Evolutionary conservation across 129 eudicot genomes (phyloP).

Genomic region (Centella asiatica): DNA sequence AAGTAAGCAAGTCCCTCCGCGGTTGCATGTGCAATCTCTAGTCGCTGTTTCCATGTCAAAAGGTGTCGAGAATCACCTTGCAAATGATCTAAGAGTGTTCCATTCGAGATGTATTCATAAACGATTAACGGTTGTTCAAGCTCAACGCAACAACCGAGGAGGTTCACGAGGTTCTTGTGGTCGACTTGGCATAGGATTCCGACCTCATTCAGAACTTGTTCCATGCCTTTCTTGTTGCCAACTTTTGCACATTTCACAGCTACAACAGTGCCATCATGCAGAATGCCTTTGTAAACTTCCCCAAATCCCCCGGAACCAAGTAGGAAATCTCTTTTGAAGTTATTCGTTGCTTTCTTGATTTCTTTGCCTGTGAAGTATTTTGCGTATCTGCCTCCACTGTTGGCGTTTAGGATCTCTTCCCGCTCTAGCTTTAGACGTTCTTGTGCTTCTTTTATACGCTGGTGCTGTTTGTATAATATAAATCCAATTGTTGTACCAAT

Average conservation of each 20-base stretch:
- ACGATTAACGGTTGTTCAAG: conserved; percentile 76
- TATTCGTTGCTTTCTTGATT: conserved; percentile 67
- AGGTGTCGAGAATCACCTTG: conserved; percentile 15
- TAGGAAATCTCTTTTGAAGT: conserved; percentile 66
- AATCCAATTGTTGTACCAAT: conserved; percentile 34
- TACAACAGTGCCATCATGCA: conserved; percentile 52
- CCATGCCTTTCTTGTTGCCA: conserved; percentile 77
- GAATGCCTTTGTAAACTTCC: conserved; percentile 59
- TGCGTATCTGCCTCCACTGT: conserved; percentile 63
- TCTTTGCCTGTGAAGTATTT: conserved; percentile 67
- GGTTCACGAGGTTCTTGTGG: conserved; percentile 59
- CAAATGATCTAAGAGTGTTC: conserved; percentile 50
- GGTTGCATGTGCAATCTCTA: conserved; percentile 59
- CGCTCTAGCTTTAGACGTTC: conserved; percentile 71
- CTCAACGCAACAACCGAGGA: conserved; percentile 82
- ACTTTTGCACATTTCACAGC: conserved; percentile 86
- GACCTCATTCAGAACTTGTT: conserved; percentile 82
- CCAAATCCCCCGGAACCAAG: conserved; percentile 75
- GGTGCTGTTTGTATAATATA: conserved; percentile 48
- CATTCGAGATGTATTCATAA: conserved; percentile 68
- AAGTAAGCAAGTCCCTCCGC: conserved; percentile 88
- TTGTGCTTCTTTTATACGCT: conserved; percentile 48
- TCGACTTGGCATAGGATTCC: conserved; percentile 77
- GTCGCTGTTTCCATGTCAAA: conserved; percentile 53
- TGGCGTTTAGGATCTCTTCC: conserved; percentile 68